Conservation (phyloP, 176 grass and related monocot genomes). For the Cenchrus americanus region DNA sequence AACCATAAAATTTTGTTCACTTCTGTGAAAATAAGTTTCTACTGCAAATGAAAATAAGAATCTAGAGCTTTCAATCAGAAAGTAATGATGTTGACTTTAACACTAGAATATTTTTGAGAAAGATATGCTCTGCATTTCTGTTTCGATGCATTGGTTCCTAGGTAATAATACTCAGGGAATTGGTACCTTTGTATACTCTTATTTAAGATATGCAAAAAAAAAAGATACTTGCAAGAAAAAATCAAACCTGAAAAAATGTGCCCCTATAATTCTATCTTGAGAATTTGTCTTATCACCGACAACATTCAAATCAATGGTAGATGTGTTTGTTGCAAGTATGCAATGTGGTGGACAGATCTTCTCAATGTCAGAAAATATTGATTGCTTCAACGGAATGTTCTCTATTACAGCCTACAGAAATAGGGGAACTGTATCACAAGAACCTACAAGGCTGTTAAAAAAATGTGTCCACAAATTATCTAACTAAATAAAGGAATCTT, state of each 20-base stretch:
- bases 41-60: background rate
- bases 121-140: background rate
- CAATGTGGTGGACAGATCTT: constrained; percentile 75
- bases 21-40: background rate
- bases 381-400: constrained; percentile 92
- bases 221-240: background rate
- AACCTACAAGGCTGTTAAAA: constrained; percentile 22
- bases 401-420: constrained; percentile 85
- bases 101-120: background rate
- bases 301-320: constrained; percentile 89
- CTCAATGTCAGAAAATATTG: constrained; percentile 95
- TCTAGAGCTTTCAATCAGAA: background rate
- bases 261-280: constrained; percentile 89
- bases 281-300: constrained; percentile 77
- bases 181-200: background rate
- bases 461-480: background rate
- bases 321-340: constrained; percentile 96
- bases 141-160: background rate
- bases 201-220: constrained; percentile 5
- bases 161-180: background rate
- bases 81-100: background rate
- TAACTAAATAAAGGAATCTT: constrained; percentile 10
- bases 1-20: background rate
- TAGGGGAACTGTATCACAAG: background rate
- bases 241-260: constrained; percentile 96